Conservation (phyloP, 768 basidiomycete genomes). For the Amyloporia xantha region DNA sequence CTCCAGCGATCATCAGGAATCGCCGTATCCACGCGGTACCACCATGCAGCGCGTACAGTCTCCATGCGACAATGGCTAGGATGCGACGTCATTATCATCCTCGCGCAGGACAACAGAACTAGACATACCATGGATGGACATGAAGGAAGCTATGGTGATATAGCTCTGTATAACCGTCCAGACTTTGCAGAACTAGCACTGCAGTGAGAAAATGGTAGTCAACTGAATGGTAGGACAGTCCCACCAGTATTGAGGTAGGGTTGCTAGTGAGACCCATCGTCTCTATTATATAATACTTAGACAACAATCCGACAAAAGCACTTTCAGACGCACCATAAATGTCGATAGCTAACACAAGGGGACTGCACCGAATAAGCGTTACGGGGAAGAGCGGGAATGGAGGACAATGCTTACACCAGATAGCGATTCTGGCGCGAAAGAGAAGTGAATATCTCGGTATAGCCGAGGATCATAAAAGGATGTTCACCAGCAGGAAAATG, state of each 20-base stretch:
- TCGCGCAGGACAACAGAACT: not conserved
- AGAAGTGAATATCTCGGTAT: not conserved
- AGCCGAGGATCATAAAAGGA: not conserved
- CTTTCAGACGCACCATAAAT: conserved; percentile 15
- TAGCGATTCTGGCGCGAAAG: conserved; percentile 28
- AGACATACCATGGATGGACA: conserved; percentile 22
- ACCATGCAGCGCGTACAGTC: conserved; percentile 21
- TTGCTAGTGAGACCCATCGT: not conserved
- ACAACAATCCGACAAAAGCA: not conserved
- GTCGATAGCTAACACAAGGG: conserved; percentile 19
- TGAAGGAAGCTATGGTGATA: conserved; percentile 22
- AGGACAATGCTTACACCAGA: conserved; percentile 18
- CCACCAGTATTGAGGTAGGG: not conserved
- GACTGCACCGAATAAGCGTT: conserved; percentile 7
- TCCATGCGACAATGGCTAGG: conserved; percentile 21
- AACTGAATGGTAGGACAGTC: not conserved
- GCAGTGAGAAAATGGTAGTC: not conserved
- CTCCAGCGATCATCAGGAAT: conserved; percentile 16
- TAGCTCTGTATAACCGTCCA: conserved; percentile 23
- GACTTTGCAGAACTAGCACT: conserved; percentile 19
- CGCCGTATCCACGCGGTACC: conserved; percentile 18
- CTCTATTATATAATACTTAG: not conserved
- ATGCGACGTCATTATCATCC: not conserved
- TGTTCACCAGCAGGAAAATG: conserved; percentile 22
- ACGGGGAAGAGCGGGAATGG: not conserved